Conservation (phyloP, 805 yeast genomes). For the Candida vaughaniae region DNA sequence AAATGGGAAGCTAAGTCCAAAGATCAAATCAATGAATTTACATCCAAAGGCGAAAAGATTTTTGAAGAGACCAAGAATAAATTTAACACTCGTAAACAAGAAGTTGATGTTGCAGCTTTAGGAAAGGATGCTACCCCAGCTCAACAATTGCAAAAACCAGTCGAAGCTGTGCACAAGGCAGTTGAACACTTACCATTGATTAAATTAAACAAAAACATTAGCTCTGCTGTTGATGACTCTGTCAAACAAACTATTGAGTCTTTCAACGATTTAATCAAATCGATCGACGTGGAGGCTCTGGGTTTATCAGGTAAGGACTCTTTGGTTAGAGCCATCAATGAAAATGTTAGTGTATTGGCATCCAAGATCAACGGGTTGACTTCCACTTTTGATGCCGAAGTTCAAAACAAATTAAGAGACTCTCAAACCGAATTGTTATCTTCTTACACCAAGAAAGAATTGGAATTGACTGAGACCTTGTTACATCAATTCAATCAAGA, state of each 20-base stretch:
- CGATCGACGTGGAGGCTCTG: conserved; percentile 29
- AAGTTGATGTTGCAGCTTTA: conserved; percentile 1
- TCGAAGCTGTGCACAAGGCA: conserved; percentile 31
- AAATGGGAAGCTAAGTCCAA: conserved; percentile 24
- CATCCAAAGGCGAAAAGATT: conserved; percentile 33
- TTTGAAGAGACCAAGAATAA: conserved; percentile 37
- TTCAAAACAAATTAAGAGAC: conserved; percentile 32
- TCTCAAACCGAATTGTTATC: conserved; percentile 41
- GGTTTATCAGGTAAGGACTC: conserved; percentile 23
- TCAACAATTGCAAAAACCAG: conserved; percentile 42
- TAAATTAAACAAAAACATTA: conserved; percentile 21
- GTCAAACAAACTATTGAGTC: conserved; percentile 36
- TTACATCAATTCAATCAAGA: conserved; percentile 61
- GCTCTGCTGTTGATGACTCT: conserved; percentile 28
- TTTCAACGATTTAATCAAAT: conserved; percentile 36
- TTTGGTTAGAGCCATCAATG: conserved; percentile 32
- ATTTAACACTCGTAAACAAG: conserved; percentile 13
- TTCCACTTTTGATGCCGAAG: conserved; percentile 34
- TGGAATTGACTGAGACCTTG: conserved; percentile 57
- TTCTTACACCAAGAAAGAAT: conserved; percentile 47
- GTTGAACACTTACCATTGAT: conserved; percentile 34
- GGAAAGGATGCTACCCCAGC: conserved; percentile 29
- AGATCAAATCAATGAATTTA: conserved; percentile 30
- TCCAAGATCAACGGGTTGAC: conserved; percentile 32
- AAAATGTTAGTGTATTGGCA: conserved; percentile 31